These are phyloP conservation scores for Corrigiola litoralis DNA, from an alignment of 179 eudicot species.

Conservation along the genomic window DNA sequence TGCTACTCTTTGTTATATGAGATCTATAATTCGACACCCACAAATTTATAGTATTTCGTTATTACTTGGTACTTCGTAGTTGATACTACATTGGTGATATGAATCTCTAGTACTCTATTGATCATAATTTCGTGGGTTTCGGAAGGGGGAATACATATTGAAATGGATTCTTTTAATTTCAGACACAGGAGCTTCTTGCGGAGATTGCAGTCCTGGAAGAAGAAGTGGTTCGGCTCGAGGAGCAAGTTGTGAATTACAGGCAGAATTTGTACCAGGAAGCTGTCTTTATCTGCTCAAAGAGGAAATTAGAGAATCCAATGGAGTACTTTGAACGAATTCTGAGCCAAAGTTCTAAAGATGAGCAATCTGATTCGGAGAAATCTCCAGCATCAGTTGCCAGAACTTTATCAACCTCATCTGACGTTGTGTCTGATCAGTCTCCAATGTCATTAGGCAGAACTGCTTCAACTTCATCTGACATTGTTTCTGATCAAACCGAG, in stretches of 20 bases:
- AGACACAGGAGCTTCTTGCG: conserved; percentile 49
- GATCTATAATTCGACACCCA: conserved; percentile 1
- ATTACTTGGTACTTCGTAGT: neutral
- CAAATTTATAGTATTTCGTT: neutral
- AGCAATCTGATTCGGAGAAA: conserved; percentile 21
- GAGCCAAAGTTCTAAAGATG: conserved; percentile 28
- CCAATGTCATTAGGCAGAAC: conserved; percentile 30
- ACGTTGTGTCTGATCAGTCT: conserved; percentile 23
- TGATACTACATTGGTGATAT: neutral
- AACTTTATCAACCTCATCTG: conserved; percentile 29
- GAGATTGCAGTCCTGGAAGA: conserved; percentile 46
- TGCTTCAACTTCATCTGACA: conserved; percentile 38
- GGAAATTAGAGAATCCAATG: conserved; percentile 30
- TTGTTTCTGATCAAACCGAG: conserved; percentile 22
- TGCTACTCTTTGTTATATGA: neutral
- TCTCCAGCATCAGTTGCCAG: conserved; percentile 28
- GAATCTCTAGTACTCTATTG: neutral
- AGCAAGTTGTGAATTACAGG: conserved; percentile 38
- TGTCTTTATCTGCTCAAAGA: conserved; percentile 38
- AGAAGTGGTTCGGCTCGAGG: conserved; percentile 43
- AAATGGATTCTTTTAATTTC: conserved; percentile 4
- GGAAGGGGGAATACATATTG: neutral
- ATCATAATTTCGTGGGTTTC: neutral
- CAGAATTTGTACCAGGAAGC: conserved; percentile 44
- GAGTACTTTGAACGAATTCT: conserved; percentile 26